Evolutionary conservation across 208 protist genomes (phyloP).

Genomic region (Kentomonas sorsogonicus): DNA sequence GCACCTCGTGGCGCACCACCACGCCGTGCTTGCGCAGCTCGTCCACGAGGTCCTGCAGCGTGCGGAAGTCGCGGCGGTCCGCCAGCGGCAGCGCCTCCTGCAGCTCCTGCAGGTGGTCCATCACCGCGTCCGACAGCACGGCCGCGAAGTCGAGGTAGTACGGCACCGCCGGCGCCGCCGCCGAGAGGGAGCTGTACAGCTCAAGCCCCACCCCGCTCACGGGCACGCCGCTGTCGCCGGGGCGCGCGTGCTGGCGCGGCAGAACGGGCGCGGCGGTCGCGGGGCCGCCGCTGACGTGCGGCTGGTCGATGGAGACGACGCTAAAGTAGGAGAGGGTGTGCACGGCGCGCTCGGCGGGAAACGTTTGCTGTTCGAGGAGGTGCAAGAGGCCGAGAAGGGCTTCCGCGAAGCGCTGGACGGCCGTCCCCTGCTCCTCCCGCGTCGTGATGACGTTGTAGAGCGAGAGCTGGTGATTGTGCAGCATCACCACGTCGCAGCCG

Average conservation of each 20-base stretch:
- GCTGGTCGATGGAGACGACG: conserved; percentile 70
- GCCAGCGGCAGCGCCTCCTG: conserved; percentile 53
- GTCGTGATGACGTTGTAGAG: conserved; percentile 72
- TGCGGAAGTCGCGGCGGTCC: conserved; percentile 63
- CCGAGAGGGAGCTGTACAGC: conserved; percentile 5
- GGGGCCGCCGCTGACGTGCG: conserved; percentile 5
- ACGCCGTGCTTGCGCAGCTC: conserved; percentile 52
- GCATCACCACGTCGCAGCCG: conserved; percentile 76
- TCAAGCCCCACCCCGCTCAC: neutral
- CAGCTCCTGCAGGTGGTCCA: conserved; percentile 57
- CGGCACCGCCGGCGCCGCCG: conserved; percentile 27
- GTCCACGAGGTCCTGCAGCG: conserved; percentile 66
- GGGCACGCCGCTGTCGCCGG: conserved; percentile 1
- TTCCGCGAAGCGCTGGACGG: conserved; percentile 61
- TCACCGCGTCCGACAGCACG: conserved; percentile 65
- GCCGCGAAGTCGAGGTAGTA: conserved; percentile 71
- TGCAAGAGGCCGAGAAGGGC: conserved; percentile 75
- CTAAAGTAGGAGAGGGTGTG: conserved; percentile 62
- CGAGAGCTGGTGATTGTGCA: conserved; percentile 53
- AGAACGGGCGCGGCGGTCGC: neutral
- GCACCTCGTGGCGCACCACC: conserved; percentile 63
- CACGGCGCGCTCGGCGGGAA: conserved; percentile 40
- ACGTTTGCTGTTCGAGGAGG: conserved; percentile 53
- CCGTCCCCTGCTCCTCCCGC: conserved; percentile 36
- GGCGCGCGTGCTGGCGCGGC: neutral